Conservation (phyloP, 148 eudicot species). For the Pharnaceum exiguum region DNA sequence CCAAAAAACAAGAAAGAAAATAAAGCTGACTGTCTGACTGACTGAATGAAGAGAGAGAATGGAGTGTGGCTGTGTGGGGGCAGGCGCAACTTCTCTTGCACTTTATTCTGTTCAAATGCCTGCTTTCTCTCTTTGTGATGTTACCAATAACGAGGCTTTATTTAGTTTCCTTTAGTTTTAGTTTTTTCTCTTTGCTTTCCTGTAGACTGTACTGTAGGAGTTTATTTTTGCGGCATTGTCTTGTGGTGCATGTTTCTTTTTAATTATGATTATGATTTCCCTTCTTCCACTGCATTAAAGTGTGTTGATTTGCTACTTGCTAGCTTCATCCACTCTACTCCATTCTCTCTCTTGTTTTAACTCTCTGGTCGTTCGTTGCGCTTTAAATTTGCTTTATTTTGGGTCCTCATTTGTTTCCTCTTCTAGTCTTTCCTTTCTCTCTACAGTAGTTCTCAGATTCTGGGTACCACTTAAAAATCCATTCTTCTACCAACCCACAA, state of each 20-base stretch:
- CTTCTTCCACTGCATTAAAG: slow-evolving; percentile 1
- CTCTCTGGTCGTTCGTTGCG: neutral
- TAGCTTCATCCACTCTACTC: neutral
- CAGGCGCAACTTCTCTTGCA: neutral
- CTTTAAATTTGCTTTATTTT: neutral
- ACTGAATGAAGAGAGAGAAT: no score
- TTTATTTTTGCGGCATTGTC: neutral
- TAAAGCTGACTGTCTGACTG: no score
- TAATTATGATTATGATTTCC: neutral
- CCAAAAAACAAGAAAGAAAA: no score
- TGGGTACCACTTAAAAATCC: neutral
- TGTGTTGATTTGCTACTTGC: no score
- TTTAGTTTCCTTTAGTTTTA: neutral
- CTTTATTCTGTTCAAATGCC: slow-evolving; percentile 2
- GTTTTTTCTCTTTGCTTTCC: neutral
- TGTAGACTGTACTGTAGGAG: no score
- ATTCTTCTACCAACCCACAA: no score
- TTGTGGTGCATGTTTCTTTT: no score
- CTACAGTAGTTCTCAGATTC: neutral
- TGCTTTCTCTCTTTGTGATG: no score
- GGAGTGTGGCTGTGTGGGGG: no score
- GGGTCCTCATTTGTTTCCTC: neutral
- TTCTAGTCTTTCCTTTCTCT: neutral
- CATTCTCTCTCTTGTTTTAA: neutral
- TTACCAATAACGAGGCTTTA: neutral